Conservation (phyloP, 306 rosid species). For the Potentilla sterilis region DNA sequence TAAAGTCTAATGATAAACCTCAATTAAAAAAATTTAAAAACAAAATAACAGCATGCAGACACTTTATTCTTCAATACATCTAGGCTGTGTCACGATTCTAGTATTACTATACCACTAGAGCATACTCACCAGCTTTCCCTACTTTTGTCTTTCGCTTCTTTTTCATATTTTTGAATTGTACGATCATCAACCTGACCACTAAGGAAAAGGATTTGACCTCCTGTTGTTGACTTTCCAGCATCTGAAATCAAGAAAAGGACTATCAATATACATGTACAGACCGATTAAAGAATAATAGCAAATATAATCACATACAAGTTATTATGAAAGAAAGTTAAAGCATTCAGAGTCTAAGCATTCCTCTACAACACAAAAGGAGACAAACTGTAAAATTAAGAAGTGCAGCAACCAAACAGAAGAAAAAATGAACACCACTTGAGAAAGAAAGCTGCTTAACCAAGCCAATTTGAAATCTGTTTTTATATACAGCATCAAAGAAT, state of each 20-base stretch:
- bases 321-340: background rate
- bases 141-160: conserved; percentile 98
- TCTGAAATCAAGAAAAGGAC: conserved; percentile 43
- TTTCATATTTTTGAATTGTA: conserved; percentile 93
- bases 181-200: conserved; percentile 98
- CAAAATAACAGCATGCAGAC: background rate
- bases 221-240: conserved; percentile 98
- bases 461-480: background rate
- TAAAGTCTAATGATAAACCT: background rate
- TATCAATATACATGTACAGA: background rate
- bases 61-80: background rate
- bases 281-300: background rate
- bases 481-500: background rate
- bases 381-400: background rate
- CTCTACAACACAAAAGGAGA: background rate
- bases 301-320: background rate
- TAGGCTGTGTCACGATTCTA: background rate
- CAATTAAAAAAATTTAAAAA: background rate
- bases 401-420: background rate
- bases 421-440: background rate
- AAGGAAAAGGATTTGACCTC: conserved; percentile 98
- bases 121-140: conserved; percentile 96
- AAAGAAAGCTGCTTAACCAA: background rate
- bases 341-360: background rate
- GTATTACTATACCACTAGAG: background rate